Evolutionary conservation across 2,329 filamentous ascomycete species (phyloP), one percentile per base, ranked within the genome.

Genomic region (Raffaelea albimanens): DNA sequence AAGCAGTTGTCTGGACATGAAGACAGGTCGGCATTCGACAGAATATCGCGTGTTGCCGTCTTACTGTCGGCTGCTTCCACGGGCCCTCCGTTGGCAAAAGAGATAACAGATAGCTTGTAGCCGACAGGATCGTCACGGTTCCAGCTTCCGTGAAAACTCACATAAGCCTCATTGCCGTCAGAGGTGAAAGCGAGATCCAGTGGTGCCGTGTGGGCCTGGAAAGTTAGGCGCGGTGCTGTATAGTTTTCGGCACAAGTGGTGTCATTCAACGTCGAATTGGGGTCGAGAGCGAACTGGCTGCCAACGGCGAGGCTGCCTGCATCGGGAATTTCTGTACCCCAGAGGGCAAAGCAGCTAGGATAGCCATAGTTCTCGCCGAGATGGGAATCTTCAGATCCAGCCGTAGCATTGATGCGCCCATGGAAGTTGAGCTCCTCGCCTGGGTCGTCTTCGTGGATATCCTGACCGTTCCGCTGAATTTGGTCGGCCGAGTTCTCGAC

Each of bases 371-470:
- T 86, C 2, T 62, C 63, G 13, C 67, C 68, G 46, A 65, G 60
- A 19, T 59, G 47, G 11, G 55, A 42, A 13, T 20, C n/a, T n/a
- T n/a, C n/a, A 13, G 4, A 57, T 0, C 55, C 57, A 0, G 54
- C 53, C 9, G 61, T 57, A 11, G 60, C 58, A 50, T 63, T 58
- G 40, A 85, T 67, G 45, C 87, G 72, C 2, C 82, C 82, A 52
- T 83, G 78, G 59, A 75, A 85, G 61, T 87, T 86, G 60, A 87
- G 62, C 60, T 87, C 81, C 58, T 87, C 83, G n/a, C 76, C 83
- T 0, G 83, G 83, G 56, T 86, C 86, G 52, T 82, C 68, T 53
- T 77, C 64, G 55, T 84, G 80, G 40, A 85, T 72, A 54, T 83
- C 78, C 7, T 64, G 55, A 5, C 71, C 73, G 20, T 66, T 56